Evolutionary conservation across 495 filamentous ascomycete genomes (phyloP).

Genomic region (Hypoxylon rickii): DNA sequence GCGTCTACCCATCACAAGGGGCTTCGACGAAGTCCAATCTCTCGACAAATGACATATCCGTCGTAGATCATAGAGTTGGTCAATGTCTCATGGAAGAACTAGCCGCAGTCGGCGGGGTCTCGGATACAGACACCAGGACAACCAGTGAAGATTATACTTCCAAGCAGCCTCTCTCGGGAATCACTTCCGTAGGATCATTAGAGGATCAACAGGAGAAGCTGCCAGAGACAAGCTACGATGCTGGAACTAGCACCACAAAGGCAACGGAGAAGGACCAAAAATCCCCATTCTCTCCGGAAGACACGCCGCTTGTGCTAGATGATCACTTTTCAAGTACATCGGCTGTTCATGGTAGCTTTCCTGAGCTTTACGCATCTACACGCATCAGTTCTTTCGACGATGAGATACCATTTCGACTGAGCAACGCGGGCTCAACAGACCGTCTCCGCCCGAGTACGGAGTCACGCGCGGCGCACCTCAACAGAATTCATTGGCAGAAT

Average conservation of each 20-base stretch:
- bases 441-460: constrained; percentile 25
- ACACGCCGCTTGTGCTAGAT: constrained; percentile 7
- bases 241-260: background rate
- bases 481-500: constrained; percentile 1
- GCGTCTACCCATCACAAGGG: constrained; percentile 8
- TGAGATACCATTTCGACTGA: constrained; percentile 5
- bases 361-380: constrained; percentile 5
- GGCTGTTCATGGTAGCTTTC: constrained; percentile 25
- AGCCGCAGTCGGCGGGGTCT: constrained; percentile 19
- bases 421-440: constrained; percentile 15
- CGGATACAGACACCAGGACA: constrained; percentile 27
- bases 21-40: constrained; percentile 2
- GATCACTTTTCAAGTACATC: constrained; percentile 23
- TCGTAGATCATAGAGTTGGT: background rate
- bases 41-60: constrained; percentile 5
- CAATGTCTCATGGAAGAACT: constrained; percentile 30
- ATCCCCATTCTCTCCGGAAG: background rate
- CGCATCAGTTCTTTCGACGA: constrained; percentile 15
- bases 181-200: background rate
- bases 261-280: background rate
- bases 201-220: background rate
- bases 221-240: background rate
- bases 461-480: background rate
- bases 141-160: constrained; percentile 11
- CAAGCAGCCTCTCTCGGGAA: constrained; percentile 16